Percentiles rank a stretch among this genome's conserved stretches.
Evolutionary conservation across 2,329 filamentous ascomycete genomes (phyloP).

Genomic region (Penicillium sp.): DNA sequence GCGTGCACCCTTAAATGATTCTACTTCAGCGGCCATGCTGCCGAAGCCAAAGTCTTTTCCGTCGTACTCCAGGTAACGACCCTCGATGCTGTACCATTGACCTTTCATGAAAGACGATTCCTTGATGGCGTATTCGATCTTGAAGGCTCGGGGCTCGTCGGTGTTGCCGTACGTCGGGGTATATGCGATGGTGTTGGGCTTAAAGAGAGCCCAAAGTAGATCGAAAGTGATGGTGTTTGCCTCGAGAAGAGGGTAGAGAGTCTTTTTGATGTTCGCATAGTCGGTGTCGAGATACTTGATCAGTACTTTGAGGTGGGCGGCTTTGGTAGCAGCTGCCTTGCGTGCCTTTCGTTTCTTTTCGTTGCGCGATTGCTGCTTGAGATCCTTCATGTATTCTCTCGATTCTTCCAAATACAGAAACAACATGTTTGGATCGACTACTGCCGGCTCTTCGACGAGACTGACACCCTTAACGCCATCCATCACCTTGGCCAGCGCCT

Average conservation of each 20-base stretch:
- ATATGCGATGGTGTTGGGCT: constrained; percentile 78
- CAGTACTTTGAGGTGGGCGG: constrained; percentile 64
- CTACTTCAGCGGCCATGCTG: constrained; percentile 67
- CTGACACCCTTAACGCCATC: constrained; percentile 76
- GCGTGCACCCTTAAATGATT: constrained; percentile 74
- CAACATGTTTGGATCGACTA: constrained; percentile 68
- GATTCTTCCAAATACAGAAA: constrained; percentile 79
- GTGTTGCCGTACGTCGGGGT: constrained; percentile 72
- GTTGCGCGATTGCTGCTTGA: constrained; percentile 67
- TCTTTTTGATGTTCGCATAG: constrained; percentile 75
- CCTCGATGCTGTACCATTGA: constrained; percentile 74
- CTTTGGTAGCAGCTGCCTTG: constrained; percentile 40
- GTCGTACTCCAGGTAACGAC: constrained; percentile 77
- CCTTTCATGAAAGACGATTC: constrained; percentile 69
- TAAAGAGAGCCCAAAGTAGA: constrained; percentile 84
- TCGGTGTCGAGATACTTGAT: constrained; percentile 78
- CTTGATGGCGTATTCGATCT: constrained; percentile 73
- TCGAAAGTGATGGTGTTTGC: constrained; percentile 87
- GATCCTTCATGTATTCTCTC: constrained; percentile 60
- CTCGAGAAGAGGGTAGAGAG: constrained; percentile 75
- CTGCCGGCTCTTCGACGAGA: constrained; percentile 76
- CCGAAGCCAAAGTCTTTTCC: constrained; percentile 82
- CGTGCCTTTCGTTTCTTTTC: constrained; percentile 45
- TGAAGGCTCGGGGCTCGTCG: constrained; percentile 79
- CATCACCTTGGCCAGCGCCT: constrained; percentile 69